Percentiles rank a stretch among this genome's conserved stretches.
Conservation (phyloP, 208 protist genomes). For the Acanthamoeba polyphaga region DNA sequence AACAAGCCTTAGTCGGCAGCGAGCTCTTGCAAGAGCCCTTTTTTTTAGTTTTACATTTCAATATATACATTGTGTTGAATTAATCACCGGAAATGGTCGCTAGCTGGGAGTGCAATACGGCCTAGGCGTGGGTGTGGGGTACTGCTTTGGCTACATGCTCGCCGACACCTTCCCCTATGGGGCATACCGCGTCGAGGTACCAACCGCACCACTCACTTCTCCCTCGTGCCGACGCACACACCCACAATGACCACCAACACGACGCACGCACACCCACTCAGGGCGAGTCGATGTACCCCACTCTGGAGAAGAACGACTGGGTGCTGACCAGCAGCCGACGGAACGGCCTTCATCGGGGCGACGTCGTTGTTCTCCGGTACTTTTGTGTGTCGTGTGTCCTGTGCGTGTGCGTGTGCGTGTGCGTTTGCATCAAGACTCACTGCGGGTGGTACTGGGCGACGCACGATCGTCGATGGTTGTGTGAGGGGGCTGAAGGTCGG, state of each 20-base stretch:
- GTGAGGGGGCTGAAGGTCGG: neutral
- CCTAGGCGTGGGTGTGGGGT: neutral
- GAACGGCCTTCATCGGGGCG: neutral
- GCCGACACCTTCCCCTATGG: constrained; percentile 2
- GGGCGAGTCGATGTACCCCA: constrained; percentile 41
- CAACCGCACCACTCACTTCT: neutral
- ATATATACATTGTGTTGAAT: neutral
- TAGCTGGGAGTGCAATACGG: neutral
- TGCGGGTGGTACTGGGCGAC: no score
- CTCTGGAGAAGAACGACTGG: constrained; percentile 28
- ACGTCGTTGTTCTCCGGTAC: constrained; percentile 51
- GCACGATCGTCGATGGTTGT: no score
- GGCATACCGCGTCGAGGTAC: neutral
- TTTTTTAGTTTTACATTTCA: neutral
- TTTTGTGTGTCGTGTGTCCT: neutral
- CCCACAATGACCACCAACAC: neutral
- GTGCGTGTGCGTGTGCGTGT: no score
- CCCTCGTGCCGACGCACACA: neutral
- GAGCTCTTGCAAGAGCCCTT: no score
- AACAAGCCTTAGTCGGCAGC: no score
- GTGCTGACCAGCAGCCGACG: neutral
- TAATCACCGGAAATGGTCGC: neutral
- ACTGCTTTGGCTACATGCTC: neutral
- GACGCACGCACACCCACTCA: neutral
- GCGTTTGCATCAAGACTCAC: no score